Conservation (phyloP, 176 grass and related monocot genomes). For the Raddia guianensis region DNA sequence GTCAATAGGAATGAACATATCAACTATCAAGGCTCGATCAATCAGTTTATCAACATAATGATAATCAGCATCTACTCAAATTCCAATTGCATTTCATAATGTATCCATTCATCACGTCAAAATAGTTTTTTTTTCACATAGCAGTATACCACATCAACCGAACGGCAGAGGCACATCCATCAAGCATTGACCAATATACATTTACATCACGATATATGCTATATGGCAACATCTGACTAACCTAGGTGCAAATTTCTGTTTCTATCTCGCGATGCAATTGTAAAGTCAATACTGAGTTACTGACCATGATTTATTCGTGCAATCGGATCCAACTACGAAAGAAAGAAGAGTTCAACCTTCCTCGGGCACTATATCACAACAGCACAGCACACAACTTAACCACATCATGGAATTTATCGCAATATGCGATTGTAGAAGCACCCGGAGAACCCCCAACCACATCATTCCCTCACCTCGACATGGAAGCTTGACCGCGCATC, state of each 20-base stretch:
- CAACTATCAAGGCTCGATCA: background rate
- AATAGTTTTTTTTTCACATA: background rate
- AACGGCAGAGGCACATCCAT: background rate
- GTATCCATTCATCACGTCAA: background rate
- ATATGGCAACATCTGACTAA: background rate
- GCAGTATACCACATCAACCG: background rate
- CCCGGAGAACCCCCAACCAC: background rate
- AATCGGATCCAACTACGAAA: background rate
- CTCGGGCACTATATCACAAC: background rate
- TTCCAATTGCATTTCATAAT: background rate
- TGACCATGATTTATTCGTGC: background rate
- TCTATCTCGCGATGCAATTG: background rate
- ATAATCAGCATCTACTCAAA: slow-evolving; percentile 11
- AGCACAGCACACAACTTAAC: slow-evolving; percentile 10
- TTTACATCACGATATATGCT: background rate
- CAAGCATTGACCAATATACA: background rate
- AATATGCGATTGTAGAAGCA: background rate
- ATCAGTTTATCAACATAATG: background rate
- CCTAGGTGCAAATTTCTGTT: background rate
- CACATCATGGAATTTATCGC: background rate
- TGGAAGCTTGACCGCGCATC: slow-evolving; percentile 74
- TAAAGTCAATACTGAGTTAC: background rate
- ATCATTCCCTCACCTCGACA: slow-evolving; percentile 60
- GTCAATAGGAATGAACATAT: background rate
- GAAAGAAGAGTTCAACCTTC: background rate